Base-by-base conservation (phyloP, 169 alveolate genomes). In the Eimeria mitis region DNA sequence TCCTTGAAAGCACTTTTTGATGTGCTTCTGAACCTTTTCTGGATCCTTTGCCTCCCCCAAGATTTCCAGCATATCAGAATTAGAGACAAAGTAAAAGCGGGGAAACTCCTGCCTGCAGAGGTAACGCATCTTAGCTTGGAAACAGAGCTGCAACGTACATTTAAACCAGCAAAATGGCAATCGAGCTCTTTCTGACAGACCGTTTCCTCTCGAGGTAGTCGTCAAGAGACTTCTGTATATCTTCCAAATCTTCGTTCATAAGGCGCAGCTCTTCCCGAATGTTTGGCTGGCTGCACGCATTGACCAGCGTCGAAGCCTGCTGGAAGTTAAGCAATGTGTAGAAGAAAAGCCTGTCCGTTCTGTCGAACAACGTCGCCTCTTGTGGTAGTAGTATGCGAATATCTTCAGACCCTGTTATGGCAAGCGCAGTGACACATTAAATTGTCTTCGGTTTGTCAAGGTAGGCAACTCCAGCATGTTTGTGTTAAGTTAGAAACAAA, bases 61-160 rank as follows among this genome's bases (percentile, higher is more conserved):
- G 76, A 99, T 98, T 95, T 98, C 99, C 85, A 99, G 98, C 94
- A 98, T 97, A 95, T 99, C 99, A 95, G 99, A 99, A 96, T 99
- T 98, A 59, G 99, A 99, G 71, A 99, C 97, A 97, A 99, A 99
- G 97, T 98, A 99, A 97, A 99, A 99, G 88, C 99, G 98, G 42
- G 99, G 99, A 98, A 99, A 99, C 75, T 95, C 96, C 71, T 94
- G 97, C 59, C 96, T 92, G 91, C 70, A 54, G 40, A n/a, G 28
- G 4, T 40, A 2, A 7, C 89, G 54, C 73, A 70, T 34, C 23
- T 25, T 49, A 75, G 56, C 59, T 49, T 88, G 56, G 7, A 83
- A 16, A 16, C 6, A 11, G 52, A n/a, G 76, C 0, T 49, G 31
- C 52, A 5, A 2, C 54, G 52, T 25, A 13, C 44, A 47, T 31